Evolutionary conservation across 352 stramenopile species (phyloP), one percentile per base, ranked within the genome.

Genomic region (Phytophthora niederhauseri): DNA sequence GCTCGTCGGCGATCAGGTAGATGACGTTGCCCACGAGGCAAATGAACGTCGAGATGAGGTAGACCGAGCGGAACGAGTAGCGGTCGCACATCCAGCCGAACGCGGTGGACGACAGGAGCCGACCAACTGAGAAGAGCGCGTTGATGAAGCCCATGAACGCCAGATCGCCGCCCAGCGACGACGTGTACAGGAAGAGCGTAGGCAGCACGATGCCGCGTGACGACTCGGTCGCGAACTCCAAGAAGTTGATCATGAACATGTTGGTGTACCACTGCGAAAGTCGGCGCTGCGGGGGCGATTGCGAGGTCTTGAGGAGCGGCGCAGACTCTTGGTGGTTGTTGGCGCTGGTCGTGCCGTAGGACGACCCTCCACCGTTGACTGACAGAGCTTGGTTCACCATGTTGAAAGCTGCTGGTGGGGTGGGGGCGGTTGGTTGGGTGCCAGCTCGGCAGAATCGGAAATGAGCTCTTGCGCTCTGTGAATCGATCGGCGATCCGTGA

Each of bases 61-160:
- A 93, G 22, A 93, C 85, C 30, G 76, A 89, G 58, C 83, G 84
- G 75, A 92, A 93, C 61, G 85, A 84, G 71, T 90, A 92, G 45
- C 73, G 80, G 56, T 93, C 85, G 72, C 85, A 92, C 79, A 93
- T 90, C 85, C 85, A 93, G 55, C 85, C 85, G 56, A 93, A 93
- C 12, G 80, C 72, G 0, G 76, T 91, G 28, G 83, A 92, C 41
- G 85, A 93, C 53, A 93, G 87, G 57, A 93, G 73, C 0, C 85
- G 78, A 0, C 85, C 85, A 0, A 93, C 65, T 4, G 81, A 91
- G 68, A 93, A 93, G 31, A 92, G 77, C 19, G 83, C 87, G 36
- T 82, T 93, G 51, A 93, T 70, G 49, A 93, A 28, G 0, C 84
- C 85, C 85, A 93, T 93, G 72, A 88, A 89, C 50, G 81, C 82